Percentiles rank a stretch among this genome's conserved stretches.
These are phyloP conservation scores for Xerocomellus intermedius DNA, from an alignment of 768 basidiomycete species.

Conservation along the genomic window DNA sequence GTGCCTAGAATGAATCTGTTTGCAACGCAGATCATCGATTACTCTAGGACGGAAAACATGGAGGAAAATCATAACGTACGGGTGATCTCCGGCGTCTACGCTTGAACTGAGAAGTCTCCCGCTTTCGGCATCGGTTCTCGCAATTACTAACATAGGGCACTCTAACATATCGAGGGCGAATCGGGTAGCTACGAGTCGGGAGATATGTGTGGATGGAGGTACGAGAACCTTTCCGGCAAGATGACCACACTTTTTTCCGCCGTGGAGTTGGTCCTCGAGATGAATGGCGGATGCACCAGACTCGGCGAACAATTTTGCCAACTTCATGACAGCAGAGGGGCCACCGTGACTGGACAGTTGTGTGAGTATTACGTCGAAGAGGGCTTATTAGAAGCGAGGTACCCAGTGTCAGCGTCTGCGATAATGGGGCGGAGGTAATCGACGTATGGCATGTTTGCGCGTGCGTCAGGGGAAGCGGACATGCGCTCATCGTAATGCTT, in stretches of 20 bases:
- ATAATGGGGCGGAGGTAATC: slow-evolving; percentile 93
- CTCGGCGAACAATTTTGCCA: slow-evolving; percentile 93
- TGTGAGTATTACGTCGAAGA: slow-evolving; percentile 6
- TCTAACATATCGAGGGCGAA: slow-evolving; percentile 91
- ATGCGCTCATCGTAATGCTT: slow-evolving; percentile 90
- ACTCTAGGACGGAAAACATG: slow-evolving; percentile 1
- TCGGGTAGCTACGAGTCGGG: slow-evolving; percentile 79
- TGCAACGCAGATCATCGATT: slow-evolving; percentile 7
- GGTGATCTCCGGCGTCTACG: slow-evolving; percentile 78
- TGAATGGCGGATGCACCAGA: slow-evolving; percentile 90
- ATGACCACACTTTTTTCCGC: slow-evolving; percentile 95
- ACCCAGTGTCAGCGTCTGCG: slow-evolving; percentile 95
- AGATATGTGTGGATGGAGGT: slow-evolving; percentile 82
- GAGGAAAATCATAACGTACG: slow-evolving; percentile 34
- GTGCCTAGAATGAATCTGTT: slow-evolving; percentile 67
- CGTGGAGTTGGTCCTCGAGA: slow-evolving; percentile 91
- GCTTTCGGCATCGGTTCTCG: slow-evolving; percentile 89
- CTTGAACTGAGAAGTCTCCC: slow-evolving; percentile 82
- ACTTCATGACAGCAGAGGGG: slow-evolving; percentile 91
- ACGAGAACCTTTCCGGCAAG: slow-evolving; percentile 91
- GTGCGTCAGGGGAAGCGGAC: slow-evolving; percentile 57
- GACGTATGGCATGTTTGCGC: slow-evolving; percentile 70
- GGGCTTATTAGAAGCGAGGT: slow-evolving; percentile 18
- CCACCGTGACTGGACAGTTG: slow-evolving; percentile 72
- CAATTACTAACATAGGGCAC: slow-evolving; percentile 85